Evolutionary conservation across 2,329 filamentous ascomycete species (phyloP).

Genomic region (Aspergillus oerlinghausenensis): DNA sequence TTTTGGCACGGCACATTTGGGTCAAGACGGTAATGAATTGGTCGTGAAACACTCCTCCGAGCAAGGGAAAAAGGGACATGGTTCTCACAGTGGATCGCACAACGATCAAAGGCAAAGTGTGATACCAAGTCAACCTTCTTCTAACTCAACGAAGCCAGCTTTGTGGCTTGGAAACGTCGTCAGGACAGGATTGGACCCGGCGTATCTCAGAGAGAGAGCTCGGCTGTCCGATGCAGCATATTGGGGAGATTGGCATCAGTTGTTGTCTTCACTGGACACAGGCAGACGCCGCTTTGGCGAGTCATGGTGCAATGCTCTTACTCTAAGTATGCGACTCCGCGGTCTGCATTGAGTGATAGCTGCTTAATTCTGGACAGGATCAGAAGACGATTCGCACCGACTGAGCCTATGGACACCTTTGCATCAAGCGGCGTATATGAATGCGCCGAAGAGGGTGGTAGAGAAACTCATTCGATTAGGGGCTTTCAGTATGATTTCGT

Average conservation of each 20-base stretch:
- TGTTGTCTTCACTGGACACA: neutral
- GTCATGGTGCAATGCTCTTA: neutral
- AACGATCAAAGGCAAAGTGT: neutral
- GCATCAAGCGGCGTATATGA: slow-evolving; percentile 2
- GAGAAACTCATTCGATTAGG: neutral
- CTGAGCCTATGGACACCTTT: slow-evolving; percentile 1
- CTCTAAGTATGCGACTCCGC: neutral
- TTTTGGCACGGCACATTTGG: neutral
- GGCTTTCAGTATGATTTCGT: neutral
- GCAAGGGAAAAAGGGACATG: neutral
- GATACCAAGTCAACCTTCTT: neutral
- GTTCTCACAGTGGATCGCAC: neutral
- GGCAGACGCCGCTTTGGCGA: neutral
- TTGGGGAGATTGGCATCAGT: neutral
- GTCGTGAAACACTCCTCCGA: neutral
- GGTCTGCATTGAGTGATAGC: neutral
- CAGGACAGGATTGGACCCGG: neutral
- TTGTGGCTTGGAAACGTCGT: neutral
- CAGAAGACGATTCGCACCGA: neutral
- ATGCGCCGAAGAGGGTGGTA: neutral
- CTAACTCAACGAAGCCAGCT: neutral
- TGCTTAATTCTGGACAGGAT: neutral
- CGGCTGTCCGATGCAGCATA: neutral
- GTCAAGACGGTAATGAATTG: neutral
- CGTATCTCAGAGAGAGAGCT: neutral